Conservation (phyloP, 2,329 filamentous ascomycete species). For the Phialophora verrucosa region DNA sequence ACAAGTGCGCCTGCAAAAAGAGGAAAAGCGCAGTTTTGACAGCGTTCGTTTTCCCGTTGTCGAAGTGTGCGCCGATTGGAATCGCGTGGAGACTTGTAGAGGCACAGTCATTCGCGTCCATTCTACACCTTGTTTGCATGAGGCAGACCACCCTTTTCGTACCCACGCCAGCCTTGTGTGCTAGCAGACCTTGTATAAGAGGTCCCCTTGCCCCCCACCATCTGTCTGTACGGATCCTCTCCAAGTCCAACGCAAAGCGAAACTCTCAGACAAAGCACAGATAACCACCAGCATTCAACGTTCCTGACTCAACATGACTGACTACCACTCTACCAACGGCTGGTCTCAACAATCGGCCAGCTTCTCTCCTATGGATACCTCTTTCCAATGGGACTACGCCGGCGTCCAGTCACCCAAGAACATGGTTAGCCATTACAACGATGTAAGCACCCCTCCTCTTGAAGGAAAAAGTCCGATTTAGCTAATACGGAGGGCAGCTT, state of each 20-base stretch:
- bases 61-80: constrained; percentile 11
- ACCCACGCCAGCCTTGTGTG: constrained; percentile 26
- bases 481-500: constrained; percentile 19
- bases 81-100: background rate
- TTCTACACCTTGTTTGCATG: background rate
- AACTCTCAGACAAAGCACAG: constrained; percentile 10
- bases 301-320: constrained; percentile 22
- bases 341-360: constrained; percentile 29
- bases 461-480: background rate
- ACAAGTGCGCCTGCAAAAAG: constrained; percentile 30
- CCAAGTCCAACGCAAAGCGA: constrained; percentile 1
- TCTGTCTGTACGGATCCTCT: constrained; percentile 3
- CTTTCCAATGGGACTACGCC: constrained; percentile 34
- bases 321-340: constrained; percentile 27
- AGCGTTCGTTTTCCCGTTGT: background rate
- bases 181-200: constrained; percentile 26
- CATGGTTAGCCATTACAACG: constrained; percentile 37
- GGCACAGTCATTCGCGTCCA: constrained; percentile 7
- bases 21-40: constrained; percentile 19
- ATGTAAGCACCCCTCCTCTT: constrained; percentile 19
- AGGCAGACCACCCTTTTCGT: constrained; percentile 20
- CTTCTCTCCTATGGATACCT: constrained; percentile 29
- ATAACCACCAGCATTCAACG: background rate
- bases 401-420: constrained; percentile 30
- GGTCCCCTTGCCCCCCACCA: constrained; percentile 17